phyloP scores from a whole-genome alignment of 2,329 filamentous ascomycete genomes.

The Bipolaris sorokiniana region DNA sequence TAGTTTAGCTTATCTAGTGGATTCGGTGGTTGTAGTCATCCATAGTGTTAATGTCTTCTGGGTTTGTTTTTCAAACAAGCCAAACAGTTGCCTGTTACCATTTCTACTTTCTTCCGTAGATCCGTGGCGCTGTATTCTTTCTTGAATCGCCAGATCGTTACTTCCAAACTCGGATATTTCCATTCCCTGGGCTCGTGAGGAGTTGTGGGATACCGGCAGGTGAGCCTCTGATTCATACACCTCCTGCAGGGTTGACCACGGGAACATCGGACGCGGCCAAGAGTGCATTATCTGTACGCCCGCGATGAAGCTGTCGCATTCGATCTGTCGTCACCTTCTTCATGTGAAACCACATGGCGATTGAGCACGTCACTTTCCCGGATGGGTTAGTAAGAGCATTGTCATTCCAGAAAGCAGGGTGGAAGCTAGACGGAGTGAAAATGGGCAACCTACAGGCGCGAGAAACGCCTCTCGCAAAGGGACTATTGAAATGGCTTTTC shows the following conservation, averaged over 20 bases:
- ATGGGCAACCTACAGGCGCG: not conserved
- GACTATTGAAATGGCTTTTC: not conserved
- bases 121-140: not conserved
- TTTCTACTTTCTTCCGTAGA: not conserved
- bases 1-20: not conserved
- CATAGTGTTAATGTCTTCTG: not conserved
- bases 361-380: not conserved
- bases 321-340: not conserved
- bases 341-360: not conserved
- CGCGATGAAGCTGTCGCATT: not conserved
- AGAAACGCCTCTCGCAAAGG: not conserved
- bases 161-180: no score
- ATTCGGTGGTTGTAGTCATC: not conserved
- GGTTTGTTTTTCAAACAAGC: not conserved
- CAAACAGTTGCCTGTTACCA: not conserved
- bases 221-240: not conserved
- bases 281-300: not conserved
- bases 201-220: not conserved
- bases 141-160: no score
- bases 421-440: not conserved
- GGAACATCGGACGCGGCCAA: not conserved
- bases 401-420: not conserved
- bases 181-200: not conserved
- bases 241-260: not conserved
- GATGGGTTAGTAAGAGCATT: not conserved